Percentiles rank a stretch among this genome's conserved stretches.
phyloP scores from a whole-genome alignment of 1,284 basidiomycete species.

The Tremellales sp. region DNA sequence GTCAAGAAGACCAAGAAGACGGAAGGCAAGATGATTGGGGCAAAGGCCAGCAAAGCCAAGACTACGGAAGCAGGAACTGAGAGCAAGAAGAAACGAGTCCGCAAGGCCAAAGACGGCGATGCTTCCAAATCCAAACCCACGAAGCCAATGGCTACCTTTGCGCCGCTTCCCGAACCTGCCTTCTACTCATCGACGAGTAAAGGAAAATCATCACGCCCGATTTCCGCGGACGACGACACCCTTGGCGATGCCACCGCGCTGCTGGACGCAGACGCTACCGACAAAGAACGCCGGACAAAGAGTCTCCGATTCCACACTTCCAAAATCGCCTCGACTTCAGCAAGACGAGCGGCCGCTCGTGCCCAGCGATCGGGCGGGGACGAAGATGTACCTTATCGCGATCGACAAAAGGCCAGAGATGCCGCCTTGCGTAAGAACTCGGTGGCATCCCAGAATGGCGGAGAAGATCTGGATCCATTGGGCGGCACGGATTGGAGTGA shows the following conservation, averaged over 20 bases:
- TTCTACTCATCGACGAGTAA: conserved; percentile 30
- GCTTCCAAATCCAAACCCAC: conserved; percentile 6
- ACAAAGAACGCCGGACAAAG: conserved; percentile 74
- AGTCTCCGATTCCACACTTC: conserved; percentile 86
- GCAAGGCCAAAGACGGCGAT: conserved; percentile 16
- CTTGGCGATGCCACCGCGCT: conserved; percentile 73
- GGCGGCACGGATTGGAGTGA: not conserved
- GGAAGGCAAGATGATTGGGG: conserved; percentile 28
- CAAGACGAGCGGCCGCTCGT: conserved; percentile 64
- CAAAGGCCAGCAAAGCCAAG: conserved; percentile 35
- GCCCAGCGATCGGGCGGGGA: conserved; percentile 60
- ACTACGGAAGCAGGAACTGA: conserved; percentile 29
- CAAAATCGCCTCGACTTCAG: conserved; percentile 73
- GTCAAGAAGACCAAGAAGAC: conserved; percentile 25
- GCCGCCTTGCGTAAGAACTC: conserved; percentile 51
- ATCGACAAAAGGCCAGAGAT: conserved; percentile 50
- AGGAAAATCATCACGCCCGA: conserved; percentile 16
- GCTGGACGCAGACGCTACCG: conserved; percentile 65
- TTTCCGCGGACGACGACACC: conserved; percentile 53
- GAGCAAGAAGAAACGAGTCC: conserved; percentile 43
- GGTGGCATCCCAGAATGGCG: conserved; percentile 26
- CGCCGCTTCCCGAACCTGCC: conserved; percentile 31
- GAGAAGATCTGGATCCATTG: conserved; percentile 45
- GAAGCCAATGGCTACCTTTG: conserved; percentile 29
- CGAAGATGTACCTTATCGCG: conserved; percentile 61